Evolutionary conservation across 179 eudicot species (phyloP).

Genomic region (Spinacia oleracea): DNA sequence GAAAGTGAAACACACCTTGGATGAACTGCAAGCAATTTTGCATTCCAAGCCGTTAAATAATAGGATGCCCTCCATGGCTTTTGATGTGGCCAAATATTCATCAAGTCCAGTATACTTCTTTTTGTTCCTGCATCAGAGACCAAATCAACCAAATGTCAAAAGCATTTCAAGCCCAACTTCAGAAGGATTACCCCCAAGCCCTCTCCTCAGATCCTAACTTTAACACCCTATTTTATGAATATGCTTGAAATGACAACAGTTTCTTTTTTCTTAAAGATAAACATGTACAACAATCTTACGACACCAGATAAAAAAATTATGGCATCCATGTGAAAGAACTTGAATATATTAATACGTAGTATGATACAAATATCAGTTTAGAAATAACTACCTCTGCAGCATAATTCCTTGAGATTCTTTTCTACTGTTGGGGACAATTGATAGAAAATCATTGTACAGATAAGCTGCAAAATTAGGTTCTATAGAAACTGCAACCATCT

Average conservation of each 20-base stretch:
- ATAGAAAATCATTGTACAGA: constrained; percentile 55
- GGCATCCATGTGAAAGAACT: neutral
- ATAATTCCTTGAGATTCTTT: constrained; percentile 50
- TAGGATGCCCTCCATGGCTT: constrained; percentile 59
- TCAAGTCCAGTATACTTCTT: constrained; percentile 51
- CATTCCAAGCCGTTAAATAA: constrained; percentile 82
- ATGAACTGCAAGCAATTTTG: constrained; percentile 81
- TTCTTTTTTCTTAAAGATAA: neutral
- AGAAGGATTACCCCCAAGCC: neutral
- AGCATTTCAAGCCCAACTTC: neutral
- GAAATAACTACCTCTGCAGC: constrained; percentile 53
- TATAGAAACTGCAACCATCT: constrained; percentile 64
- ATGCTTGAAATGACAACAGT: neutral
- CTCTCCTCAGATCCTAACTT: neutral
- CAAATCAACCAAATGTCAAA: constrained; percentile 14
- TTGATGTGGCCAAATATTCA: constrained; percentile 57
- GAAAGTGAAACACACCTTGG: constrained; percentile 55
- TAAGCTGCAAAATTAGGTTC: constrained; percentile 73
- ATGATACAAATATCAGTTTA: neutral
- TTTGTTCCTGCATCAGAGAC: constrained; percentile 62
- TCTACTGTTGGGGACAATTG: constrained; percentile 43
- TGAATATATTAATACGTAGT: neutral
- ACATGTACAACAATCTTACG: neutral
- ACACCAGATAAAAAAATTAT: neutral
- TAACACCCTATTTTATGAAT: neutral